These are phyloP conservation scores for Penicillium sp. DNA, from an alignment of 2,329 filamentous ascomycete species.

Conservation along the genomic window DNA sequence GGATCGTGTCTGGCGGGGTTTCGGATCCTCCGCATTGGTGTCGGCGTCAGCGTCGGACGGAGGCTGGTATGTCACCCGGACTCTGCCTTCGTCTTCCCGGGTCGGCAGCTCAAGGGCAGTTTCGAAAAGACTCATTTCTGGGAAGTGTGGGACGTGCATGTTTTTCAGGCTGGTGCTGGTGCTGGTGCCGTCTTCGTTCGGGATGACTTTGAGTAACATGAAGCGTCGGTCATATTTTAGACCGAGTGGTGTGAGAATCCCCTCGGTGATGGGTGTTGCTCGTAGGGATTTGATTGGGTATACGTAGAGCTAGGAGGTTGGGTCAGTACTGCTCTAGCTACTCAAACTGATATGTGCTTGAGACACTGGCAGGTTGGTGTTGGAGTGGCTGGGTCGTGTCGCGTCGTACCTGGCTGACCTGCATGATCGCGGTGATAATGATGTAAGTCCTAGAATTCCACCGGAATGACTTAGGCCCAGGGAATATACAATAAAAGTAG, in stretches of 20 bases:
- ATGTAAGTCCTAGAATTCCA: no score
- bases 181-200: conserved; percentile 20
- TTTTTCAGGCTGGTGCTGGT: conserved; percentile 47
- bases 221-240: conserved; percentile 70
- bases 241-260: conserved; percentile 64
- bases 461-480: no score
- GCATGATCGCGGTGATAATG: conserved; percentile 37
- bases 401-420: conserved; percentile 41
- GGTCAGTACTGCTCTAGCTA: no score
- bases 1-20: conserved; percentile 16
- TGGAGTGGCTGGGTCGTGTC: conserved; percentile 1
- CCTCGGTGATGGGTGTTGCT: conserved; percentile 58
- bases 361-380: not conserved
- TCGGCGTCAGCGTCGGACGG: conserved; percentile 31
- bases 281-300: conserved; percentile 78
- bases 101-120: conserved; percentile 54
- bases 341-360: no score
- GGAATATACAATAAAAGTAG: no score
- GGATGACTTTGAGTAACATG: conserved; percentile 65
- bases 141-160: conserved; percentile 63
- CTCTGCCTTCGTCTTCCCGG: conserved; percentile 32
- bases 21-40: conserved; percentile 24
- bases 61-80: conserved; percentile 46
- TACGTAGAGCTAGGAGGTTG: conserved; percentile 65
- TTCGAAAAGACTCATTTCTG: conserved; percentile 67